Evolutionary conservation across 495 filamentous ascomycete species (phyloP).

Genomic region (Aspergillus ostianus): DNA sequence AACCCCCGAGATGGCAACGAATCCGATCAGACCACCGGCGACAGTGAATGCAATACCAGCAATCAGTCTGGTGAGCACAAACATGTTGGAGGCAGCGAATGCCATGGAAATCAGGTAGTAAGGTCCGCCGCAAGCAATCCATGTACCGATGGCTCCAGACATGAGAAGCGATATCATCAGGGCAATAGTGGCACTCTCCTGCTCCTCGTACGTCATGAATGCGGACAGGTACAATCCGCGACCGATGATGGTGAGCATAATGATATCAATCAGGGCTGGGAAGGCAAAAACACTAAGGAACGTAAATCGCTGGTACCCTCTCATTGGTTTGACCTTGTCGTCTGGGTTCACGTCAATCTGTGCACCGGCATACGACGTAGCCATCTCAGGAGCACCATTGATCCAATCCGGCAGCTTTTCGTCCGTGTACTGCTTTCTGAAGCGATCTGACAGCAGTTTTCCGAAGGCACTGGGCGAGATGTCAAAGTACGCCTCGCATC

Average conservation of each 20-base stretch:
- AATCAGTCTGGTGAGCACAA: slow-evolving; percentile 56
- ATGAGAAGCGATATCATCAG: slow-evolving; percentile 57
- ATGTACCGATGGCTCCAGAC: slow-evolving; percentile 57
- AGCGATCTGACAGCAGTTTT: slow-evolving; percentile 53
- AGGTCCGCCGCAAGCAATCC: slow-evolving; percentile 56
- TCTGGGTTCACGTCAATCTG: slow-evolving; percentile 57
- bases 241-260: slow-evolving; percentile 55
- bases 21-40: slow-evolving; percentile 46
- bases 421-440: slow-evolving; percentile 47
- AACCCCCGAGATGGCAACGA: slow-evolving; percentile 44
- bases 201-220: slow-evolving; percentile 50
- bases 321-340: slow-evolving; percentile 41
- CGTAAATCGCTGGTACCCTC: slow-evolving; percentile 51
- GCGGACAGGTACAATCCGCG: slow-evolving; percentile 58
- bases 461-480: slow-evolving; percentile 53
- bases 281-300: slow-evolving; percentile 62
- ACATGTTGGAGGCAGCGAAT: slow-evolving; percentile 60
- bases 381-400: slow-evolving; percentile 49
- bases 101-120: slow-evolving; percentile 62
- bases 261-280: slow-evolving; percentile 59
- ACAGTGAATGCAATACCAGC: slow-evolving; percentile 57
- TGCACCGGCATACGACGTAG: slow-evolving; percentile 52
- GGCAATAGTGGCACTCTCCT: slow-evolving; percentile 52
- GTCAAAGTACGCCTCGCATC: slow-evolving; percentile 61
- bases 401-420: slow-evolving; percentile 52